phyloP scores from a whole-genome alignment of 2,329 filamentous ascomycete genomes.

The Phyllosticta citrichinensis region DNA sequence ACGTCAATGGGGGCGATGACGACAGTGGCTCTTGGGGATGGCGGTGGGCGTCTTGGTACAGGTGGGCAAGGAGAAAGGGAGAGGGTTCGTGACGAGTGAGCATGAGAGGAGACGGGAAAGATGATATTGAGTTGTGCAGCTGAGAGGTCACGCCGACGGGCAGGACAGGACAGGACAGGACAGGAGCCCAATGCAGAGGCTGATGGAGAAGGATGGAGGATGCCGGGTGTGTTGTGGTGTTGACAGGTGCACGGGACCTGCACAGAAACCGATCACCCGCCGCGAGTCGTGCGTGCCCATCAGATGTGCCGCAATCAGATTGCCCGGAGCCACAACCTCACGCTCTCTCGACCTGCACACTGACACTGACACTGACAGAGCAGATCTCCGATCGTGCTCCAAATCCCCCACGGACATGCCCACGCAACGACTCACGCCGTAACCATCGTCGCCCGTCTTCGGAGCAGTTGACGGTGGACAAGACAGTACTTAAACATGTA shows the following conservation, averaged over 20 bases:
- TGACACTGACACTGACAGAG: not conserved
- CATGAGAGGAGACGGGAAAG: not conserved
- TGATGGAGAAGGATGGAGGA: not conserved
- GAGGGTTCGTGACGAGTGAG: not conserved
- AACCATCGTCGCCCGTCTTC: not conserved
- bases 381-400: not conserved
- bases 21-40: not conserved
- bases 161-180: not conserved
- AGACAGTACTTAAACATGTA: not conserved
- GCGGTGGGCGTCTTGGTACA: not conserved
- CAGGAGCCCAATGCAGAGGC: not conserved
- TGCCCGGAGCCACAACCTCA: not conserved
- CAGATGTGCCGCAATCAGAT: not conserved
- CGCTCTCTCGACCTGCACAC: not conserved
- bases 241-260: not conserved
- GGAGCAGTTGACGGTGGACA: not conserved
- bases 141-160: not conserved
- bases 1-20: not conserved
- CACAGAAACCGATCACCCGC: not conserved
- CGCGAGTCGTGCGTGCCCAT: not conserved
- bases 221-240: not conserved
- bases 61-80: not conserved
- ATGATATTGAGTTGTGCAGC: not conserved
- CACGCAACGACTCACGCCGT: not conserved
- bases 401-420: not conserved